Percentiles rank a stretch among this genome's conserved stretches.
Conservation (phyloP, 768 basidiomycete genomes). For the Hirschioporus abietinus region DNA sequence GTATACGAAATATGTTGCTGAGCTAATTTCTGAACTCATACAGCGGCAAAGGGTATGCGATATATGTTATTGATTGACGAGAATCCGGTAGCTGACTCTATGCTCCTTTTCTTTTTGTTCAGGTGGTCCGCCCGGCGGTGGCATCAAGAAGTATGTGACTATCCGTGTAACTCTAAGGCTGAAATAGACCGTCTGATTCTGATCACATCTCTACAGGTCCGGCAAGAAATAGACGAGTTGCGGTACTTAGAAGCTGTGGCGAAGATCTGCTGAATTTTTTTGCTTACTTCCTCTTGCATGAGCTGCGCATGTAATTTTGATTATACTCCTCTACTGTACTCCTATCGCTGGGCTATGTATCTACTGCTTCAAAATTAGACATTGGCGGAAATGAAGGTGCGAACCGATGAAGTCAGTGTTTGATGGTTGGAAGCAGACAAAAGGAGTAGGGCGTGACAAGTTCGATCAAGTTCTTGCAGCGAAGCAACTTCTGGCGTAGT, state of each 20-base stretch:
- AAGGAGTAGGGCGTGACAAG: neutral
- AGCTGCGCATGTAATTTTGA: neutral
- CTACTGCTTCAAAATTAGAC: neutral
- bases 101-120: constrained; percentile 4
- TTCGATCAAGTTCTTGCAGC: neutral
- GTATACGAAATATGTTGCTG: neutral
- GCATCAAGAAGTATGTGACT: constrained; percentile 82
- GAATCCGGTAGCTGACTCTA: neutral
- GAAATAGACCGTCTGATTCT: neutral
- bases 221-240: constrained; percentile 54
- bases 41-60: constrained; percentile 51
- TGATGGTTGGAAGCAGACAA: neutral
- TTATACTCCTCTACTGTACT: neutral
- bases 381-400: neutral
- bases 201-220: constrained; percentile 37
- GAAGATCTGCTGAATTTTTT: neutral
- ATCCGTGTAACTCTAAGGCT: neutral
- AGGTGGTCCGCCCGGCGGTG: constrained; percentile 69
- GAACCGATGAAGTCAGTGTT: neutral
- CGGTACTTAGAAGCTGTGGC: neutral
- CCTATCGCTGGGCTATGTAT: neutral
- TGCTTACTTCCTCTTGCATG: neutral
- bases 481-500: neutral
- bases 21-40: constrained; percentile 6
- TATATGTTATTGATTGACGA: constrained; percentile 12